Base-by-base conservation (phyloP, 495 filamentous ascomycete genomes). In the Schizothecium vesticola region DNA sequence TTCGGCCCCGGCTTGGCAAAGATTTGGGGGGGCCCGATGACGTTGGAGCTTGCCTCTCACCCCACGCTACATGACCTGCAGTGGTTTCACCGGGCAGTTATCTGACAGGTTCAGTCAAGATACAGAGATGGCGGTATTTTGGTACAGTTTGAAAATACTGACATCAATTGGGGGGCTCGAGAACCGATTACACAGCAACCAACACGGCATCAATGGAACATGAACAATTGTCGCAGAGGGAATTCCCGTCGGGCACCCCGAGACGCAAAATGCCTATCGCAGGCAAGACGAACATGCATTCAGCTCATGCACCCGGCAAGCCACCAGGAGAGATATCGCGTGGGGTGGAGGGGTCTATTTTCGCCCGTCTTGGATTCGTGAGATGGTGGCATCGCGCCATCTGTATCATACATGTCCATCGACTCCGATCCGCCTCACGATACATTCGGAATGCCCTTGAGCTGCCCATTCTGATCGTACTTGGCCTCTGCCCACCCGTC, bases 391-490 rank as follows among this genome's bases (percentile, higher is more conserved):
- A 28, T 57, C 43, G 23, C 51, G 51, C 36, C 9, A 25, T 26
- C 55, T 58, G 25, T 19, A 43, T 43, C 33, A 55, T 64, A 64
- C 61, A 64, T 19, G 13, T 43, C 12, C n/a, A 59, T 23, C 61
- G n/a, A n/a, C n/a, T n/a, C 43, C n/a, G n/a, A 1, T 0, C 36
- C 5, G 0, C 31, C 10, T 36, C 25, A 57, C 33, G 63, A 56
- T 6, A 56, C 63, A 22, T 22, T 29, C 25, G 69, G 69, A 28
- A 71, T 67, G 33, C 67, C 66, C 72, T 76, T 76, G 26, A 84
- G 76, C 22, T 72, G 76, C 23, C 92, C 92, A 73, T 94, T 93
- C 71, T 94, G 86, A 77, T 94, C 91, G 75, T 95, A 96, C 77
- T 86, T 89, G 56, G 92, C 92, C 82, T 95, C 92, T 95, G 74